Percentiles rank a stretch among this genome's conserved stretches.
phyloP scores from a whole-genome alignment of 306 rosid genomes.

The Fagus crenata region DNA sequence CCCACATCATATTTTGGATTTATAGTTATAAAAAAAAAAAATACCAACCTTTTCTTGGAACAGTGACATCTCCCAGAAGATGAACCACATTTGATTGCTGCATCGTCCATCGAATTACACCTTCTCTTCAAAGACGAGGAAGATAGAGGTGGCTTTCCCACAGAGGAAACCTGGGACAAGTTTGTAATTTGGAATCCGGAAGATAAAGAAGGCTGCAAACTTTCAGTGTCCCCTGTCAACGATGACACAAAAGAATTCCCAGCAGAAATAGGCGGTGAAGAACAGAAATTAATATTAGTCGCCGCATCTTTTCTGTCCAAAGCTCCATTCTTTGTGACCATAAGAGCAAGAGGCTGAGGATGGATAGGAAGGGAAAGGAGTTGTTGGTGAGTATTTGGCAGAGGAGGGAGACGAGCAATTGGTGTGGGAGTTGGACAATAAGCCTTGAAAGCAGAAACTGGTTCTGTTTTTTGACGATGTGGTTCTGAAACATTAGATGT shows the following conservation, averaged over 20 bases:
- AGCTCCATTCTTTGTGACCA: constrained; percentile 25
- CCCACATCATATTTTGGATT: neutral
- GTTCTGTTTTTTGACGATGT: constrained; percentile 25
- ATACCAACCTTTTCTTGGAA: constrained; percentile 61
- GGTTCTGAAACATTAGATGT: neutral
- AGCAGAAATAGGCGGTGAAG: constrained; percentile 44
- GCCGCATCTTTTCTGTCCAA: constrained; percentile 37
- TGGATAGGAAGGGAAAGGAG: neutral
- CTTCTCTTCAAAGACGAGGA: constrained; percentile 58
- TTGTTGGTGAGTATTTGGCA: constrained; percentile 27
- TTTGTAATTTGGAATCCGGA: constrained; percentile 64
- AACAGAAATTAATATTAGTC: constrained; percentile 32
- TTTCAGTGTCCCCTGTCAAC: constrained; percentile 48
- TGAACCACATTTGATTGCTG: constrained; percentile 43
- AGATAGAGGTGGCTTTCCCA: constrained; percentile 61
- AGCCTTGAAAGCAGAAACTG: constrained; percentile 62
- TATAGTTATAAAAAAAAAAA: neutral
- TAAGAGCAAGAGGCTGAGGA: neutral
- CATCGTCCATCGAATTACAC: constrained; percentile 55
- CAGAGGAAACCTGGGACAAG: constrained; percentile 46
- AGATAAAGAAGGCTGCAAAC: constrained; percentile 40
- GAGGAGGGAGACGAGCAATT: constrained; percentile 41
- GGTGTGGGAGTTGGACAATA: constrained; percentile 57
- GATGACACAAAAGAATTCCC: constrained; percentile 60
- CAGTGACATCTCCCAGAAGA: constrained; percentile 69